Evolutionary conservation across 1,284 basidiomycete genomes (phyloP).

Genomic region (Rhodotorula sp.): DNA sequence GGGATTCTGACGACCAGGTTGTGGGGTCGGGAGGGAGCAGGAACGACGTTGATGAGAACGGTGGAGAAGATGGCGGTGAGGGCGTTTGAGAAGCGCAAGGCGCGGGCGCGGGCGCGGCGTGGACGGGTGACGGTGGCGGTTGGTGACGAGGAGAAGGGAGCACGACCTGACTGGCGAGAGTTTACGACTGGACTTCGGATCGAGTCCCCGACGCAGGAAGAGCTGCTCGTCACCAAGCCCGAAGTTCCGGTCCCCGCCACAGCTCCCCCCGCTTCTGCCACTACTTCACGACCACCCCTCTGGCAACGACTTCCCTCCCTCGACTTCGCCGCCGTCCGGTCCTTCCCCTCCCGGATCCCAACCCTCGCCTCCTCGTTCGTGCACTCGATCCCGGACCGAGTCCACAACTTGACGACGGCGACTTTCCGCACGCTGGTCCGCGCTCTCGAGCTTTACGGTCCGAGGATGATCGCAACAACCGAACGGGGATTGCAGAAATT

Average conservation of each 20-base stretch:
- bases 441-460: neutral
- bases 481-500: neutral
- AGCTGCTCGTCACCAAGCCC: neutral
- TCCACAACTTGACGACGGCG: neutral
- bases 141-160: neutral
- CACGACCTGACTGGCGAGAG: no score
- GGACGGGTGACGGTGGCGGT: neutral
- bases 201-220: neutral
- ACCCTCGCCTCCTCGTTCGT: neutral
- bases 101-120: neutral
- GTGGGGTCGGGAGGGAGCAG: slow-evolving; percentile 46
- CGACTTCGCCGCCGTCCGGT: neutral
- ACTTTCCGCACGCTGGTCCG: neutral
- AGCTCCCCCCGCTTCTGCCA: neutral
- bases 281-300: neutral
- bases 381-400: neutral
- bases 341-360: neutral
- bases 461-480: neutral
- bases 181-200: no score
- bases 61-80: slow-evolving; percentile 39
- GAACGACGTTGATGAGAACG: slow-evolving; percentile 46
- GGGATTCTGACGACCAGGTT: slow-evolving; percentile 48
- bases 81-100: neutral
- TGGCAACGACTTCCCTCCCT: neutral
- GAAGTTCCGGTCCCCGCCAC: neutral